These are phyloP conservation scores for Xylaria sp. DNA, from an alignment of 2,329 filamentous ascomycete genomes.

Conservation along the genomic window DNA sequence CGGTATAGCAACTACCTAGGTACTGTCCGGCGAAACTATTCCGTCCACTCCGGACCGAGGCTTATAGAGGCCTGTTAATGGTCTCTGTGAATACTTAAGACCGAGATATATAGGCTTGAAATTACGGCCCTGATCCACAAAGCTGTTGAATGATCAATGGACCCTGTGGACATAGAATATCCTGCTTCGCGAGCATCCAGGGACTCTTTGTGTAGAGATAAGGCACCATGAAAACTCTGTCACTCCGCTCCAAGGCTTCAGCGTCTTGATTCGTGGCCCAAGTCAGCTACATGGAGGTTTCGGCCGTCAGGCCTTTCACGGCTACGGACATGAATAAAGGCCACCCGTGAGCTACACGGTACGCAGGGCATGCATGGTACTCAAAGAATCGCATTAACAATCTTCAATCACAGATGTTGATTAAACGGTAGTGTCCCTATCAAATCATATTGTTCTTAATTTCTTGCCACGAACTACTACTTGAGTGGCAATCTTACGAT, in stretches of 20 bases:
- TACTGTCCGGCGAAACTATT: too few species aligned
- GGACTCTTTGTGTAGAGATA: neutral
- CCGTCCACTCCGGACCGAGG: too few species aligned
- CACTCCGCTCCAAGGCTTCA: neutral
- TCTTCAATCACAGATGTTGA: conserved; percentile 8
- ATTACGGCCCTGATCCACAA: too few species aligned
- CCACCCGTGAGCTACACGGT: neutral
- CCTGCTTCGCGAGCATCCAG: neutral
- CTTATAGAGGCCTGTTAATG: too few species aligned
- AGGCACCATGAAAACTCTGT: neutral
- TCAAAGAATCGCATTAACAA: neutral
- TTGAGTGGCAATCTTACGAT: neutral
- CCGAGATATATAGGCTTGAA: too few species aligned
- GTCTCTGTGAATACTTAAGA: too few species aligned
- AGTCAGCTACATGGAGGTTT: neutral
- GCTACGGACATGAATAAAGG: neutral
- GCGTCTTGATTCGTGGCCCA: neutral
- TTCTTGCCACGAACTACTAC: neutral
- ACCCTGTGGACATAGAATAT: too few species aligned
- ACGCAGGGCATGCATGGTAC: neutral
- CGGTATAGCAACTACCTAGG: too few species aligned
- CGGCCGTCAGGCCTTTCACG: neutral
- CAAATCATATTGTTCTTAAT: neutral
- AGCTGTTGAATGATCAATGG: too few species aligned
- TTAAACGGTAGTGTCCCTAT: conserved; percentile 25